phyloP scores from a whole-genome alignment of 2,329 filamentous ascomycete species.

The Arthrobotrys entomopaga region DNA sequence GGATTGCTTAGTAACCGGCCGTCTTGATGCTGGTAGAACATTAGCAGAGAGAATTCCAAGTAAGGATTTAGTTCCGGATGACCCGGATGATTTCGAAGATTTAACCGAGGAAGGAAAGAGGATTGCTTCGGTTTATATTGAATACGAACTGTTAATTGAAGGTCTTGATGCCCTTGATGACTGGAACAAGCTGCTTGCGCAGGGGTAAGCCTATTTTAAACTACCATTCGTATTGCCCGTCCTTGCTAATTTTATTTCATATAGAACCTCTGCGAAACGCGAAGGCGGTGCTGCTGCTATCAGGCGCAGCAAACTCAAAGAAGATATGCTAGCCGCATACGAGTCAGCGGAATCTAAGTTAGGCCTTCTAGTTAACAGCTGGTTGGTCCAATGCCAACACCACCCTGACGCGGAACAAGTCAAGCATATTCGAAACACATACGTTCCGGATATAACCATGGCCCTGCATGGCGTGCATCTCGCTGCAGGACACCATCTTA shows the following conservation, averaged over 20 bases:
- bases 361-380: conserved; percentile 55
- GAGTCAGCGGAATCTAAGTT: conserved; percentile 53
- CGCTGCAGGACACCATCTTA: conserved; percentile 77
- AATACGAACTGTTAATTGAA: conserved; percentile 58
- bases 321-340: conserved; percentile 53
- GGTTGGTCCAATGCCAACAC: conserved; percentile 62
- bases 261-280: conserved; percentile 40
- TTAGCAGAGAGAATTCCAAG: conserved; percentile 68
- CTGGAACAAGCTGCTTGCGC: conserved; percentile 55
- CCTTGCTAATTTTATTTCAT: conserved; percentile 20
- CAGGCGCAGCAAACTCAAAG: conserved; percentile 50
- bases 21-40: conserved; percentile 68
- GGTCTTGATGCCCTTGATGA: conserved; percentile 57
- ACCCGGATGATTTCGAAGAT: conserved; percentile 59
- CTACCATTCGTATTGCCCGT: neutral
- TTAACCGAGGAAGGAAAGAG: conserved; percentile 50
- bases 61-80: conserved; percentile 63
- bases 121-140: conserved; percentile 55
- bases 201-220: conserved; percentile 24
- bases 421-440: conserved; percentile 74
- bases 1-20: conserved; percentile 58
- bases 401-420: conserved; percentile 70
- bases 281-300: conserved; percentile 39
- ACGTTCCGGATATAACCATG: conserved; percentile 85
- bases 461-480: conserved; percentile 85